phyloP scores from a whole-genome alignment of 257 asterid genomes.

The Cynanchum wilfordii region DNA sequence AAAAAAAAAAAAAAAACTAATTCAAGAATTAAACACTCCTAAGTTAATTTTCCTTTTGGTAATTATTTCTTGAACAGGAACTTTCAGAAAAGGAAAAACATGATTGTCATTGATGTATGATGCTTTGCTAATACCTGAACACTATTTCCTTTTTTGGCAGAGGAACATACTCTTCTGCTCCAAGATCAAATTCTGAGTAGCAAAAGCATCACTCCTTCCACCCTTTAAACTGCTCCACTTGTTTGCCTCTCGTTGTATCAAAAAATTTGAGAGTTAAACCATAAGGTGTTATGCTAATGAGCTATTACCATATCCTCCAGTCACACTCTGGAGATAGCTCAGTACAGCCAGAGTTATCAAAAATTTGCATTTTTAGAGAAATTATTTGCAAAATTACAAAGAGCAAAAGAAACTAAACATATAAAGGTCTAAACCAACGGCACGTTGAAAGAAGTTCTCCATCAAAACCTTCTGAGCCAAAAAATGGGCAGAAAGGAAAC shows the following conservation, averaged over 20 bases:
- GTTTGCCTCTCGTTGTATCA: constrained; percentile 72
- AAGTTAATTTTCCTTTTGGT: background rate
- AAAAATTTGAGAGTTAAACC: background rate
- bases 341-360: constrained; percentile 26
- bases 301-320: constrained; percentile 83
- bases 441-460: too few species aligned
- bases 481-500: too few species aligned
- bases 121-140: constrained; percentile 52
- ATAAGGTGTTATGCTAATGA: background rate
- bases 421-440: too few species aligned
- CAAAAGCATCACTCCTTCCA: constrained; percentile 95
- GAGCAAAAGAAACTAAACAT: background rate
- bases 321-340: constrained; percentile 93
- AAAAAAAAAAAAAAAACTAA: too few species aligned
- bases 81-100: background rate
- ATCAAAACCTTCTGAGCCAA: too few species aligned
- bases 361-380: background rate
- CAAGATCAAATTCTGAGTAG: constrained; percentile 97
- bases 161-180: constrained; percentile 97
- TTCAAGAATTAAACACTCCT: background rate
- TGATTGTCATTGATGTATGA: background rate
- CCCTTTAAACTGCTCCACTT: constrained; percentile 98
- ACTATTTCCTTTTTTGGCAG: constrained; percentile 96
- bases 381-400: background rate
- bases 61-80: background rate